Conservation (phyloP, 1,284 basidiomycete species). For the Filobasidium uniguttulatum region DNA sequence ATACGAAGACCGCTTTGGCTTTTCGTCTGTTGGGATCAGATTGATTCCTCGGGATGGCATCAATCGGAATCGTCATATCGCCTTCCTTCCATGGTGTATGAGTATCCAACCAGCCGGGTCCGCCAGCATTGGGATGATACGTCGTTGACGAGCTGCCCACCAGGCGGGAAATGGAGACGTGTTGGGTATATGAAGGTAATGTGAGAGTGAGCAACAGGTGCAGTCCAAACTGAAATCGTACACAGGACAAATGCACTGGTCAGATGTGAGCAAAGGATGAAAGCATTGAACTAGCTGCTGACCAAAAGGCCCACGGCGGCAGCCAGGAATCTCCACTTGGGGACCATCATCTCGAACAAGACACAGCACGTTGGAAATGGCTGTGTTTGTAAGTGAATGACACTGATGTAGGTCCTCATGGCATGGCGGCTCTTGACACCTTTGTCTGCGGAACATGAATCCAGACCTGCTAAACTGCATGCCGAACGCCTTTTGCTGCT, state of each 20-base stretch:
- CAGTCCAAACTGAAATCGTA: conserved; percentile 19
- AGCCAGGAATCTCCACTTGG: conserved; percentile 30
- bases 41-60: conserved; percentile 20
- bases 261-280: too few relatives aligned
- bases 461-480: too few relatives aligned
- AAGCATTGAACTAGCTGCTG: not conserved
- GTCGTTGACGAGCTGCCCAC: not conserved
- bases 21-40: conserved; percentile 35
- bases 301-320: conserved; percentile 26
- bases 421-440: too few relatives aligned
- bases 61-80: conserved; percentile 17
- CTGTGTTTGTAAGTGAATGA: too few relatives aligned
- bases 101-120: conserved; percentile 1
- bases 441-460: too few relatives aligned
- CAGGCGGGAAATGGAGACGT: conserved; percentile 17
- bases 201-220: conserved; percentile 29
- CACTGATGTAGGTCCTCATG: too few relatives aligned
- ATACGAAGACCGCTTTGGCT: conserved; percentile 73
- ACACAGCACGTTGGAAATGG: too few relatives aligned
- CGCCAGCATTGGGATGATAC: not conserved
- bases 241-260: not conserved
- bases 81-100: conserved; percentile 12
- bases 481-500: too few relatives aligned
- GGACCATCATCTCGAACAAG: conserved; percentile 24
- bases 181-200: conserved; percentile 30